These are phyloP conservation scores for Coelastrella sp. DNA, from an alignment of 139 green algal genomes.

Conservation along the genomic window DNA sequence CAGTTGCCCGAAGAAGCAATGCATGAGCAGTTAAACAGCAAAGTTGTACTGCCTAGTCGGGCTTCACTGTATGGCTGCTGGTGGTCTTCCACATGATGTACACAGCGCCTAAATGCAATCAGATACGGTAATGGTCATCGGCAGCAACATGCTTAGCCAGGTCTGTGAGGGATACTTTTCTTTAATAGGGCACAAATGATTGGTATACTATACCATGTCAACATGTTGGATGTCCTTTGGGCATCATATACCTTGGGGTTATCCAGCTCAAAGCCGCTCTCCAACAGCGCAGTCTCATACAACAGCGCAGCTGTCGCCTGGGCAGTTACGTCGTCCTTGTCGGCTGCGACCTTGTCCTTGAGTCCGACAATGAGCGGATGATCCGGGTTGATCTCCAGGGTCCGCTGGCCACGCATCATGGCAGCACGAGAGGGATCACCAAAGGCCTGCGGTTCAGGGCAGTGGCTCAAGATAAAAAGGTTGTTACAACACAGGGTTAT, in stretches of 20 bases:
- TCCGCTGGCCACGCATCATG: constrained; percentile 64
- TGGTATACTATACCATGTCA: neutral
- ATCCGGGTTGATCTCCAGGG: constrained; percentile 97
- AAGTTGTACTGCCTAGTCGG: too few species aligned
- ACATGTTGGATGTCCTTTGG: neutral
- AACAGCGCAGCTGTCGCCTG: constrained; percentile 72
- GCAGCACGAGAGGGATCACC: constrained; percentile 38
- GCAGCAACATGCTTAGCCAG: too few species aligned
- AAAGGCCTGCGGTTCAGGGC: constrained; percentile 60
- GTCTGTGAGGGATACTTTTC: too few species aligned
- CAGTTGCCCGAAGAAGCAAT: too few species aligned
- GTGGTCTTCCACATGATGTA: too few species aligned
- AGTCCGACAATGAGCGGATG: constrained; percentile 94
- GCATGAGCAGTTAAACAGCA: too few species aligned
- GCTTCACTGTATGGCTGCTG: too few species aligned
- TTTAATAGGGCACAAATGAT: neutral
- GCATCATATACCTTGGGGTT: constrained; percentile 70
- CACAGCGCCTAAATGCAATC: too few species aligned
- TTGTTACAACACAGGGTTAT: constrained; percentile 4
- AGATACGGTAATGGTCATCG: too few species aligned
- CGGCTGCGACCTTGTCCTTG: constrained; percentile 69
- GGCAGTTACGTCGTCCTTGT: constrained; percentile 31
- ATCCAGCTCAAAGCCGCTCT: constrained; percentile 87
- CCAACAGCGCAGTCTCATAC: constrained; percentile 94
- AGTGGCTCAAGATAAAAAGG: neutral